Evolutionary conservation across 2,329 filamentous ascomycete species (phyloP).

Genomic region (Penicillium nordicum): DNA sequence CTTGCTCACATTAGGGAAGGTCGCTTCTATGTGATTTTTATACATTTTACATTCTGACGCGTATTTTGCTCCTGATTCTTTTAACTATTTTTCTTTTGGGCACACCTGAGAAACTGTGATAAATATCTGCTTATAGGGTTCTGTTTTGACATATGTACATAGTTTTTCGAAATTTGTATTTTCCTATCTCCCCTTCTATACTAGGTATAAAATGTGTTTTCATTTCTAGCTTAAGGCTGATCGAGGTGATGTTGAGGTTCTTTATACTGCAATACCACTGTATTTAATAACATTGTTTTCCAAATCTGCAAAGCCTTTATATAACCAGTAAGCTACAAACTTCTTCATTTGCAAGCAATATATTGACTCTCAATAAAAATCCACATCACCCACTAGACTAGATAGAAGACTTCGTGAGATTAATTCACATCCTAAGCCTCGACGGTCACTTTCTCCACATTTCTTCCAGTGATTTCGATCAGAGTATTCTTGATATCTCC

Average conservation of each 20-base stretch:
- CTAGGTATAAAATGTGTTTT: too few species aligned
- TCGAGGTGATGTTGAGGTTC: too few species aligned
- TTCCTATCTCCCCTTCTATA: too few species aligned
- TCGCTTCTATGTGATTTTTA: too few species aligned
- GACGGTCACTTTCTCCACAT: slow-evolving; percentile 15
- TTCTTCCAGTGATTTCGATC: slow-evolving; percentile 24
- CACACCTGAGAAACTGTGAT: too few species aligned
- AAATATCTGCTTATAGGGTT: background rate
- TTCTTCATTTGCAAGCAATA: background rate
- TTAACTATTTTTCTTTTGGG: background rate
- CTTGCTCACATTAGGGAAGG: background rate
- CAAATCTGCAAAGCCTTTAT: background rate
- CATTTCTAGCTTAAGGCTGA: too few species aligned
- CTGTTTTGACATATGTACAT: background rate
- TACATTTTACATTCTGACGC: background rate
- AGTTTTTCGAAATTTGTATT: too few species aligned
- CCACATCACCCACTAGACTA: background rate
- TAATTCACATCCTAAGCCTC: background rate
- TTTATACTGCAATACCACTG: background rate
- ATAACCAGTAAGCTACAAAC: background rate
- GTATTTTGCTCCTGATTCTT: background rate
- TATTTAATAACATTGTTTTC: background rate
- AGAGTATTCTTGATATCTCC: slow-evolving; percentile 7
- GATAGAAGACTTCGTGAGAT: background rate
- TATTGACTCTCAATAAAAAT: background rate